Percentiles rank a stretch among this genome's conserved stretches.
Evolutionary conservation across 768 basidiomycete species (phyloP).

Genomic region (Pleurotus pulmonarius): DNA sequence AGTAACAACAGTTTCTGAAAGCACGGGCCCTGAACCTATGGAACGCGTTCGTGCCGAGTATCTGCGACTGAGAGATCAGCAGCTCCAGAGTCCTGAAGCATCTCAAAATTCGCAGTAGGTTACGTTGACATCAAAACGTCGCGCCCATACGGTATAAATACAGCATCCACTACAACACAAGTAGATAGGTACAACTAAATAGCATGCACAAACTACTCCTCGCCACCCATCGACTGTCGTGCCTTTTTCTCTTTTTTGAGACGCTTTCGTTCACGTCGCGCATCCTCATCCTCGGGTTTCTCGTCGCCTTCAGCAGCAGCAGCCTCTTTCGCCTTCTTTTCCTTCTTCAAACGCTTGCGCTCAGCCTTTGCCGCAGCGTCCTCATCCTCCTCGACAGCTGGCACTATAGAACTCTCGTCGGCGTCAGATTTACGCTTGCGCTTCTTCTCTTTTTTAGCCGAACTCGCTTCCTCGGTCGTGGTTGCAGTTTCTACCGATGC

Average conservation of each 20-base stretch:
- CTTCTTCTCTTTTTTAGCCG: slow-evolving; percentile 71
- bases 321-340: slow-evolving; percentile 52
- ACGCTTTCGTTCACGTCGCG: slow-evolving; percentile 57
- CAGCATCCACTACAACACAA: slow-evolving; percentile 3
- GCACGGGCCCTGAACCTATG: slow-evolving; percentile 75
- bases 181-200: background rate
- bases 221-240: slow-evolving; percentile 38
- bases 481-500: slow-evolving; percentile 17
- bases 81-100: slow-evolving; percentile 10
- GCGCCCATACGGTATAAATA: slow-evolving; percentile 4
- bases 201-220: background rate
- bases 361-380: slow-evolving; percentile 51
- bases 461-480: slow-evolving; percentile 22
- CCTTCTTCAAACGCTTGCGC: slow-evolving; percentile 58
- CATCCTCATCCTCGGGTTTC: slow-evolving; percentile 43
- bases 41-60: slow-evolving; percentile 69
- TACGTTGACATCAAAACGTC: background rate
- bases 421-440: slow-evolving; percentile 76
- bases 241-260: slow-evolving; percentile 67
- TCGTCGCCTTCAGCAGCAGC: slow-evolving; percentile 41
- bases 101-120: too few species aligned
- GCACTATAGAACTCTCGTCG: slow-evolving; percentile 37
- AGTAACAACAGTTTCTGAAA: slow-evolving; percentile 19
- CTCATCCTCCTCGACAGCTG: slow-evolving; percentile 25
- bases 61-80: slow-evolving; percentile 55